Base-by-base conservation (phyloP, 2,329 filamentous ascomycete species). In the Fusarium odoratissimum region DNA sequence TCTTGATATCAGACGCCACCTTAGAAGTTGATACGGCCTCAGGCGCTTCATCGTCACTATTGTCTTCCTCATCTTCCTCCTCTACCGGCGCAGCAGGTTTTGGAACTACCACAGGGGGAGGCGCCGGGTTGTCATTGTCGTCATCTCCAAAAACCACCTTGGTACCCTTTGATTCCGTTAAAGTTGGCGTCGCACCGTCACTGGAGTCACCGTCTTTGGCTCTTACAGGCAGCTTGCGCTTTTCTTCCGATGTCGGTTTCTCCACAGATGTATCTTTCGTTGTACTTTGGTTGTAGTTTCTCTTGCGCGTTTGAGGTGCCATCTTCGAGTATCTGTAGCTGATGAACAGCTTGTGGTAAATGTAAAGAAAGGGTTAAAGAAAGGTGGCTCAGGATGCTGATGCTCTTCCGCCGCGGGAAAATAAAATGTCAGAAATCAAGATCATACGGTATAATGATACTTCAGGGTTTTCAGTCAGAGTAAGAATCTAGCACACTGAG, bases 1-100 rank as follows among this genome's bases (percentile, higher is more conserved):
- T 83, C 67, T 84, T 83, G 28, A 83, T 81, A 65, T 86, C 81
- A 19, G 81, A 83, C 3, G 86, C 87, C 6, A 84, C 86, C 52
- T 83, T 83, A 17, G 81, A 79, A 3, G 87, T 87, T 1, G 88
- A 90, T n/a, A 90, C 84, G 6, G 86, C 88, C 78, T 90, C 89
- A 13, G 88, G 88, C 0, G 88, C 88, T 52, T 86, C 88, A 58
- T 90, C 87, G 46, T 88, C 86, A 45, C 84, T 85, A 16, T 84
- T 83, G 3, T 82, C 80, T 7, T 83, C 82, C 3, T 82, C 81
- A 6, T 82, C 80, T 8, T 79, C 75, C 21, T 79, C 76, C 3
- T 73, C 61, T 21, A 73, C 71, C 17, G 62, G 58, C 13, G 63
- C 67, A 33, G 44, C 59, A 14, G 73, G 45, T 60, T 77, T 68